phyloP scores from a whole-genome alignment of 208 protist species.

The Crithidia bombi region DNA sequence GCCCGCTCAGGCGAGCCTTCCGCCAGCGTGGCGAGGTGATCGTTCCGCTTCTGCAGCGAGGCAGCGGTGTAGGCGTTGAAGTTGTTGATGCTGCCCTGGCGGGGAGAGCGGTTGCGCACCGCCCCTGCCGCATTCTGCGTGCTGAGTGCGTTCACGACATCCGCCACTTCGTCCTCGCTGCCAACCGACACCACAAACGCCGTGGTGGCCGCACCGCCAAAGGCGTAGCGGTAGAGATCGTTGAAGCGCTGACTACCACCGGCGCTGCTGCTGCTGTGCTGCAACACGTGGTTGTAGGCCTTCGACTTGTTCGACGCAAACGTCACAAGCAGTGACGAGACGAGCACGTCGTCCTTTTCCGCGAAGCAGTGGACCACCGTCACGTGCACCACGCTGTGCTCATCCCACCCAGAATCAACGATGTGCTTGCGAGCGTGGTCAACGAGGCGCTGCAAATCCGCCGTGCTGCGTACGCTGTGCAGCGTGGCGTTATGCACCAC shows the following conservation, averaged over 20 bases:
- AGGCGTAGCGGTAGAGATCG: constrained; percentile 56
- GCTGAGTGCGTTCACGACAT: constrained; percentile 35
- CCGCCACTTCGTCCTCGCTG: constrained; percentile 34
- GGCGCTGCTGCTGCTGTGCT: constrained; percentile 16
- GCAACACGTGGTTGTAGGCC: constrained; percentile 34
- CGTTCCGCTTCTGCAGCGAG: constrained; percentile 37
- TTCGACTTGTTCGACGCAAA: constrained; percentile 28
- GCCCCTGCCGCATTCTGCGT: constrained; percentile 28
- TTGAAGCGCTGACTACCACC: constrained; percentile 10
- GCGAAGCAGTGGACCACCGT: constrained; percentile 45
- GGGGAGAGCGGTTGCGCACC: constrained; percentile 43
- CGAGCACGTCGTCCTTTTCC: constrained; percentile 32
- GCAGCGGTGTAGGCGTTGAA: constrained; percentile 46
- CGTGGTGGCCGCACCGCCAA: constrained; percentile 52
- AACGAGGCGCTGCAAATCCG: constrained; percentile 27
- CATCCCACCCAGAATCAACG: constrained; percentile 31
- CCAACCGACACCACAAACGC: constrained; percentile 35
- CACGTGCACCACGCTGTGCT: constrained; percentile 38
- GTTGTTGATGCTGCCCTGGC: constrained; percentile 50
- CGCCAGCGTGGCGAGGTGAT: constrained; percentile 19
- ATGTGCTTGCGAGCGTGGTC: constrained; percentile 26
- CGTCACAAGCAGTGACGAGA: constrained; percentile 45
- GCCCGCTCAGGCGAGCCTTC: constrained; percentile 12
- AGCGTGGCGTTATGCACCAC: constrained; percentile 40
- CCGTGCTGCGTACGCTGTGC: constrained; percentile 19